Evolutionary conservation across 2,329 filamentous ascomycete species (phyloP), one percentile per base, ranked within the genome.

Genomic region (Graphiopsis chlorocephala): DNA sequence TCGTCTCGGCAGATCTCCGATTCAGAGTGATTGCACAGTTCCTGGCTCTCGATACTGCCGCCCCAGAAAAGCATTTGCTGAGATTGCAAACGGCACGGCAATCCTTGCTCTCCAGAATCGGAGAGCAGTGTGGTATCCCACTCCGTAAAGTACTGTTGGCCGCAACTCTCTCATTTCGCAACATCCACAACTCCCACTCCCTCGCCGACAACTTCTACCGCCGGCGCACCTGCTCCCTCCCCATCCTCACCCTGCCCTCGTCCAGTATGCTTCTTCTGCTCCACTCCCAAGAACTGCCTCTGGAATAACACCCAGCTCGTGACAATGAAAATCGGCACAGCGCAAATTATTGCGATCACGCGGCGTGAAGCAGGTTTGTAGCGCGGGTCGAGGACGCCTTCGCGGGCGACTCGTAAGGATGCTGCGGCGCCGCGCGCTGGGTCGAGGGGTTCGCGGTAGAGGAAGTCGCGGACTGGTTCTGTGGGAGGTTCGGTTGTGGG

Each of bases 301-400:
- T 72, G 66, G 28, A 66, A 73, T 45, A 76, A 57, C 64, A 73
- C 70, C 28, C 68, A 75, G 20, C 69, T 67, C 33, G 71, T 63
- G 10, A 66, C 68, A 11, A 76, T 62, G n/a, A 68, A 68, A 29
- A 75, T 58, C 12, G 74, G 73, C 60, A 72, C 25, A 11, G 68
- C 68, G 28, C 66, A 66, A 28, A 75, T 73, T 28, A 73, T 63
- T 15, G 67, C 66, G 8, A 67, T 70, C 20, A 71, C 67, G 20
- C 66, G 56, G 15, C 67, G 59, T 20, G 71, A 69, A 12, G 69
- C 69, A 17, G 64, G 38, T 31, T 65, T 68, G 65, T 75, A 75
- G 45, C 72, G 63, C 29, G 69, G 65, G 47, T 74, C 70, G 23
- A 74, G 65, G 1, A 69, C 63, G 35, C 73, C 73, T 28, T 68